Evolutionary conservation across 1,284 basidiomycete genomes (phyloP).

Genomic region (Malassezia slooffiae): DNA sequence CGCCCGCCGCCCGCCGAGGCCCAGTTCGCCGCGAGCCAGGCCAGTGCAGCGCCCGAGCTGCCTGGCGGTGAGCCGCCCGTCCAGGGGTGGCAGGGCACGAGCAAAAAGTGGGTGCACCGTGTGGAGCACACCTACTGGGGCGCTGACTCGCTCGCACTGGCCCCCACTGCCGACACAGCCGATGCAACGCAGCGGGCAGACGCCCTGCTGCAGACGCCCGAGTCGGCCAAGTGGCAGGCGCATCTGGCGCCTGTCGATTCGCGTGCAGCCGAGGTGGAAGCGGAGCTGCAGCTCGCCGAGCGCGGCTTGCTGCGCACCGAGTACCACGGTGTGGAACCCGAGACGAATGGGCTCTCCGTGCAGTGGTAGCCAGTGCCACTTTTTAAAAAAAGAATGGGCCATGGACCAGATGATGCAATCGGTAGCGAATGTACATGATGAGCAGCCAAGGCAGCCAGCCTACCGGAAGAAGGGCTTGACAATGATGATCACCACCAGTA

Average conservation of each 20-base stretch:
- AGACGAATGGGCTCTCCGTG: constrained; percentile 10
- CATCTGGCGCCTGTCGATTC: constrained; percentile 4
- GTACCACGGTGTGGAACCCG: constrained; percentile 7
- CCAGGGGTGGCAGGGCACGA: constrained; percentile 42
- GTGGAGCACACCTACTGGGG: constrained; percentile 42
- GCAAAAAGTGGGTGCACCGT: constrained; percentile 37
- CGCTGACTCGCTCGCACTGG: background rate
- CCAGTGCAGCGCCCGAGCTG: constrained; percentile 22
- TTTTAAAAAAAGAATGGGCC: background rate
- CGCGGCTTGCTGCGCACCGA: constrained; percentile 2
- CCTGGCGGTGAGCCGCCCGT: constrained; percentile 11
- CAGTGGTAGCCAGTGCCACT: constrained; percentile 7
- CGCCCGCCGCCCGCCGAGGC: constrained; percentile 32
- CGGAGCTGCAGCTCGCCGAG: background rate
- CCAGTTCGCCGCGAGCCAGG: constrained; percentile 52
- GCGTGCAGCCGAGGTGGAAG: background rate
- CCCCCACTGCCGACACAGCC: too few relatives aligned
- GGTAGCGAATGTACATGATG: too few relatives aligned
- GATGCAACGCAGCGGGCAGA: background rate
- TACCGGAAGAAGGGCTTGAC: constrained; percentile 57
- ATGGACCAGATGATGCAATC: too few relatives aligned
- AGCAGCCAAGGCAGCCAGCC: too few relatives aligned
- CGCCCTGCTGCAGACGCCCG: constrained; percentile 2
- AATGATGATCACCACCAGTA: constrained; percentile 65
- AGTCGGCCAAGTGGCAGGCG: too few relatives aligned